Evolutionary conservation across 768 basidiomycete genomes (phyloP).

Genomic region (Gelatoporia subvermispora): DNA sequence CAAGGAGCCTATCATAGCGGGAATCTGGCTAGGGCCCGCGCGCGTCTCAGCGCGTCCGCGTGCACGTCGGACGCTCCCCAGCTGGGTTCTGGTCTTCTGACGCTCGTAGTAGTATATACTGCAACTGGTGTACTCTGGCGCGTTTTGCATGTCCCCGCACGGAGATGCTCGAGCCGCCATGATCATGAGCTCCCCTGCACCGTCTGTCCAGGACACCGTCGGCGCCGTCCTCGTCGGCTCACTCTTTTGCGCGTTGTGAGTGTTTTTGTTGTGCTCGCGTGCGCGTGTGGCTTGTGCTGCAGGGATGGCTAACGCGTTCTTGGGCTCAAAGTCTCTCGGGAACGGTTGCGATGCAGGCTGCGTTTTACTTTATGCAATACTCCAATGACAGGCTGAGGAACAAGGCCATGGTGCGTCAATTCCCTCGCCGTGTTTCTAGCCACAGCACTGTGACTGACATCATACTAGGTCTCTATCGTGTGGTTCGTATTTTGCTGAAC

Average conservation of each 20-base stretch:
- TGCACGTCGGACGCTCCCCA: too few relatives aligned
- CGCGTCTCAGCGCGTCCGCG: too few relatives aligned
- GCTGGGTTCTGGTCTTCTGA: too few relatives aligned
- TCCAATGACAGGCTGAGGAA: conserved; percentile 5
- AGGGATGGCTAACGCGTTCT: too few relatives aligned
- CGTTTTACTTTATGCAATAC: conserved; percentile 10
- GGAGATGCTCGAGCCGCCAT: neutral
- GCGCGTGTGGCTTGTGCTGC: neutral
- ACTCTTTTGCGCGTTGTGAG: conserved; percentile 9
- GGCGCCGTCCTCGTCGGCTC: conserved; percentile 13
- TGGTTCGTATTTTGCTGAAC: conserved; percentile 4
- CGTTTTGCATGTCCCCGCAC: too few relatives aligned
- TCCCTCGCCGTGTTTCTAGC: neutral
- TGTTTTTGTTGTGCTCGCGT: neutral
- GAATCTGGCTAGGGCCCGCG: too few relatives aligned
- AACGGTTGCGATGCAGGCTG: conserved; percentile 11
- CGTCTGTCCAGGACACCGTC: conserved; percentile 4
- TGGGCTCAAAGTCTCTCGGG: conserved; percentile 14
- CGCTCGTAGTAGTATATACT: too few relatives aligned
- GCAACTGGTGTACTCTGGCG: too few relatives aligned
- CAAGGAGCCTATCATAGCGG: too few relatives aligned
- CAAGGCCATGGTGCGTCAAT: conserved; percentile 6
- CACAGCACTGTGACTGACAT: too few relatives aligned
- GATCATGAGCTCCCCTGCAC: neutral
- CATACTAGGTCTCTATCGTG: conserved; percentile 4